Base-by-base conservation (phyloP, 1,284 basidiomycete species). In the Erythrobasidium hasegawianum region DNA sequence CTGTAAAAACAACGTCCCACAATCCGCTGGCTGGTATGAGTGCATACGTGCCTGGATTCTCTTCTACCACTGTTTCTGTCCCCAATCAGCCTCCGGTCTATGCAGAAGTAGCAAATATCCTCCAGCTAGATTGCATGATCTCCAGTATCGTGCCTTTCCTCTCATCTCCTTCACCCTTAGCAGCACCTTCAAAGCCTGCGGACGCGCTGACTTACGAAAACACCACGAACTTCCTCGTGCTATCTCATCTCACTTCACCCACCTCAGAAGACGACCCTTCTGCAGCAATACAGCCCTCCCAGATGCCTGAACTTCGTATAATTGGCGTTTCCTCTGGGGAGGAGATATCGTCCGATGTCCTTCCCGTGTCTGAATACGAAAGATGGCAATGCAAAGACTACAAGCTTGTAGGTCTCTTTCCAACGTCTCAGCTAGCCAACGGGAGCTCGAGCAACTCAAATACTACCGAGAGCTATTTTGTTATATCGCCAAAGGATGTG, bases 81-180 rank as follows among this genome's bases (percentile, higher is more conserved):
- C 57, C 58, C 9, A 52, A 66, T 16, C n/a, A 64, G 27, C 53
- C 64, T 14, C 61, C 69, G 45, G 70, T 75, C 38, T 74, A 71
- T 52, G 88, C 90, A 54, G 94, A 97, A 75, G 88, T 97, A 70
- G 90, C 88, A 0, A 87, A 89, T 1, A 87, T 93, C 47, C 92
- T 97, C 76, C 87, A 95, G 74, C 82, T 97, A 43, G 96, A 98
- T 77, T 94, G 90, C 76, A 94, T 97, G 89, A 86, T 97, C 27
- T 85, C 92, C 0, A 94, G 94, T 20, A 86, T 98, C 57, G 85
- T 89, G 1, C 87, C 90, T 2, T 89, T 93, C 75, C 84, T 57
- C 13, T 24, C 62, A 8, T 14, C 39, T 8, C 38, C 53, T n/a
- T n/a, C 54, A 10, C 26, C n/a, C 33, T 13, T 40, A 27, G 54